phyloP scores from a whole-genome alignment of 805 yeast species.

The Lachancea quebecensis region DNA sequence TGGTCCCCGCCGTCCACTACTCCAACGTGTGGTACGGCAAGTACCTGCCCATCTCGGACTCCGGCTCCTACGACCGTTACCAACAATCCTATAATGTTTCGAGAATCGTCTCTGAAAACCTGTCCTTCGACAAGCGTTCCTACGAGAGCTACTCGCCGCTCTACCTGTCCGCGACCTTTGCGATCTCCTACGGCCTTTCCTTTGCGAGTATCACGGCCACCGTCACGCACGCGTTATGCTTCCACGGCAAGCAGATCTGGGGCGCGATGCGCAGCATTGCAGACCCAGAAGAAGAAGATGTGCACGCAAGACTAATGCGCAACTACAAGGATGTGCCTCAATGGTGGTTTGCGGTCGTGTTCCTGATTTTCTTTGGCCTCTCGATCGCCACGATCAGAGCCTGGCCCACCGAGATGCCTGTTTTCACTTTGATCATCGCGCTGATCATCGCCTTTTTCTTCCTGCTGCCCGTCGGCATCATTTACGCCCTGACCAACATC shows the following conservation, averaged over 20 bases:
- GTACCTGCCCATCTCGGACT: slow-evolving; percentile 51
- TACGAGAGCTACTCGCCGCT: slow-evolving; percentile 59
- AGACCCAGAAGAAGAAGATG: slow-evolving; percentile 5
- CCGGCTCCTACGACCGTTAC: slow-evolving; percentile 45
- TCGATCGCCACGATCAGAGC: slow-evolving; percentile 36
- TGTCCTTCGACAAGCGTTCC: slow-evolving; percentile 38
- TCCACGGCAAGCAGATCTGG: slow-evolving; percentile 48
- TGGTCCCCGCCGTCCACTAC: slow-evolving; percentile 46
- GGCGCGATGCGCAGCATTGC: slow-evolving; percentile 27
- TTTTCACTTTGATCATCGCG: slow-evolving; percentile 52
- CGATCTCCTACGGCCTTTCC: slow-evolving; percentile 53
- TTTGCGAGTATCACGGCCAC: slow-evolving; percentile 58
- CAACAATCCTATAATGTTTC: slow-evolving; percentile 45
- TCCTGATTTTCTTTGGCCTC: slow-evolving; percentile 41
- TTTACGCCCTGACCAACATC: slow-evolving; percentile 57
- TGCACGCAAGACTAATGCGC: slow-evolving; percentile 44
- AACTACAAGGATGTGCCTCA: slow-evolving; percentile 55
- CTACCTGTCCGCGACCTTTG: slow-evolving; percentile 50
- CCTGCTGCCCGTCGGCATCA: slow-evolving; percentile 54
- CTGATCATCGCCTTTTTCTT: slow-evolving; percentile 47
- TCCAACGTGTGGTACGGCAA: slow-evolving; percentile 53
- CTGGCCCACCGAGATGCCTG: slow-evolving; percentile 36
- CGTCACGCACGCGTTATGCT: slow-evolving; percentile 45
- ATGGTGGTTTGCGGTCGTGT: slow-evolving; percentile 49
- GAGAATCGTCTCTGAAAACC: slow-evolving; percentile 39